Evolutionary conservation across 2,329 filamentous ascomycete genomes (phyloP).

Genomic region (Colletotrichum orbiculare): DNA sequence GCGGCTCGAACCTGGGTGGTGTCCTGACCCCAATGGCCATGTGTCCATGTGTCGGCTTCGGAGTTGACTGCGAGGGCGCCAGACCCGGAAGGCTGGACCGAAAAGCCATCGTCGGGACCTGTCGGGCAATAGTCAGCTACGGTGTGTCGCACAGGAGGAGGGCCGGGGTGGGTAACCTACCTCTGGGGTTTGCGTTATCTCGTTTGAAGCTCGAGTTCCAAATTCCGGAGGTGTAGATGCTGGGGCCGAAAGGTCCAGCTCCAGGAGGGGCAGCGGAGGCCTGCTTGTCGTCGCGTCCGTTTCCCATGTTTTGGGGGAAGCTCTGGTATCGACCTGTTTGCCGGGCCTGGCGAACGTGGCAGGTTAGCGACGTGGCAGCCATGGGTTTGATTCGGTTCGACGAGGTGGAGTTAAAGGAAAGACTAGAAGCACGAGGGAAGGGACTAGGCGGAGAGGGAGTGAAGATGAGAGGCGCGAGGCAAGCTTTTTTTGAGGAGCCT

Average conservation of each 20-base stretch:
- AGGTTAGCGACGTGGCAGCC: slow-evolving; percentile 33
- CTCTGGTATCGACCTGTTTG: slow-evolving; percentile 50
- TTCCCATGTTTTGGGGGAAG: slow-evolving; percentile 46
- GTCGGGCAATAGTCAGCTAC: slow-evolving; percentile 39
- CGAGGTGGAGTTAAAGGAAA: slow-evolving; percentile 27
- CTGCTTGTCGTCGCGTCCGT: slow-evolving; percentile 44
- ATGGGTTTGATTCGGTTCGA: slow-evolving; percentile 8
- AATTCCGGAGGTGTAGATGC: slow-evolving; percentile 50
- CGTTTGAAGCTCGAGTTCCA: slow-evolving; percentile 52
- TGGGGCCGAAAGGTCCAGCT: slow-evolving; percentile 43
- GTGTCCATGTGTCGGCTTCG: slow-evolving; percentile 73
- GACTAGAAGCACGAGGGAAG: slow-evolving; percentile 3
- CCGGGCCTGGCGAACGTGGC: slow-evolving; percentile 45
- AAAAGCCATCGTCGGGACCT: slow-evolving; percentile 29
- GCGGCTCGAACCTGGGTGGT: slow-evolving; percentile 55
- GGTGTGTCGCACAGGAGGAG: slow-evolving; percentile 37
- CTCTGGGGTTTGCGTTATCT: slow-evolving; percentile 54
- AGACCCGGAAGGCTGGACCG: slow-evolving; percentile 69
- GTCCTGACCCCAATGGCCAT: slow-evolving; percentile 70
- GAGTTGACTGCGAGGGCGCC: slow-evolving; percentile 76
- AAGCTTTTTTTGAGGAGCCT: slow-evolving; percentile 30
- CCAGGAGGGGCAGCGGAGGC: slow-evolving; percentile 49
- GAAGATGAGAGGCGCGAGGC: slow-evolving; percentile 24
- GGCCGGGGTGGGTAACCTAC: slow-evolving; percentile 50
- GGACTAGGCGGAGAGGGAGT: slow-evolving; percentile 24